Evolutionary conservation across 1,284 basidiomycete species (phyloP).

Genomic region (Gomphus bonarii): DNA sequence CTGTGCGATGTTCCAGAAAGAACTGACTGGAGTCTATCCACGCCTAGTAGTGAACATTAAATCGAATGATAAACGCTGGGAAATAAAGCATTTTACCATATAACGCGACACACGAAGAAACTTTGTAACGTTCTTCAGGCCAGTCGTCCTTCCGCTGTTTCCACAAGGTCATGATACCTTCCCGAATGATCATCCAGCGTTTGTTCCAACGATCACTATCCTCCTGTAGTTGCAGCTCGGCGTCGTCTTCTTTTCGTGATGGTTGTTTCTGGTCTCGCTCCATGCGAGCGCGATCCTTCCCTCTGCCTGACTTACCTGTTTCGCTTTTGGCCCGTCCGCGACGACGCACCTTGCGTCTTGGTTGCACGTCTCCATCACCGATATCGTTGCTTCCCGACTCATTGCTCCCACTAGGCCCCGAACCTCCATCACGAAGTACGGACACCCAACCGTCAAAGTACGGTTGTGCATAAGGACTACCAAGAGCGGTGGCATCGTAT

Average conservation of each 20-base stretch:
- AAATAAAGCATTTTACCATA: background rate
- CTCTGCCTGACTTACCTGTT: background rate
- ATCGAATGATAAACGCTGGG: background rate
- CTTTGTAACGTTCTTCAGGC: background rate
- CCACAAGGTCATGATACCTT: conserved; percentile 44
- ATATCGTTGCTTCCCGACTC: background rate
- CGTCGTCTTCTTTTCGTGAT: conserved; percentile 11
- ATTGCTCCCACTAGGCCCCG: background rate
- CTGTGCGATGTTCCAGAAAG: background rate
- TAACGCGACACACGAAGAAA: background rate
- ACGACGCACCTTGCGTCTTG: background rate
- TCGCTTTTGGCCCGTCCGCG: background rate
- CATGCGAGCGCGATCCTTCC: conserved; percentile 12
- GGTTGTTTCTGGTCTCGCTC: conserved; percentile 21
- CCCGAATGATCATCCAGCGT: conserved; percentile 50
- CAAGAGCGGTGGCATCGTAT: background rate
- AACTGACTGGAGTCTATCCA: background rate
- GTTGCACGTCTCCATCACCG: background rate
- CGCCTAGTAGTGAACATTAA: background rate
- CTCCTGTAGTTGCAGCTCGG: conserved; percentile 23
- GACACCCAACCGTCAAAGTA: conserved; percentile 59
- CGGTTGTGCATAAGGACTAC: conserved; percentile 39
- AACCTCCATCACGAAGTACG: conserved; percentile 24
- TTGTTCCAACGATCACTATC: conserved; percentile 37
- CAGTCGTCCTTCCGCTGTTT: conserved; percentile 25